A percentile compares a stretch with the other conserved stretches of the same genome.
phyloP scores from a whole-genome alignment of 2,329 filamentous ascomycete species.

The Juglanconis oblonga region DNA sequence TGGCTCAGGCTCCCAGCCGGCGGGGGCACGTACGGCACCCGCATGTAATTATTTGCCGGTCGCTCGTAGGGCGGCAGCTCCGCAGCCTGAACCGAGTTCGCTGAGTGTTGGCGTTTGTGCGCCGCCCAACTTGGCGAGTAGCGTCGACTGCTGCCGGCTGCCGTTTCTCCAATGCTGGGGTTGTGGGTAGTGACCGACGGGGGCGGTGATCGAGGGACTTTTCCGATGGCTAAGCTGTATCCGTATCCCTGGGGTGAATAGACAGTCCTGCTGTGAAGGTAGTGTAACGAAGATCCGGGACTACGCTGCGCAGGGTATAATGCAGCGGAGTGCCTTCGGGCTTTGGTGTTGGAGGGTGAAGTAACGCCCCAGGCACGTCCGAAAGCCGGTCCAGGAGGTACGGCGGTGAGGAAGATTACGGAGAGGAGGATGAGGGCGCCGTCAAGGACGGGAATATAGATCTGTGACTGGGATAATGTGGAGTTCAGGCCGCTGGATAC shows the following conservation, averaged over 20 bases:
- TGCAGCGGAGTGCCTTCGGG: background rate
- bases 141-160: background rate
- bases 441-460: conserved; percentile 37
- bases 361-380: conserved; percentile 38
- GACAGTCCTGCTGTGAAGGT: background rate
- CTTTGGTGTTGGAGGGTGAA: conserved; percentile 25
- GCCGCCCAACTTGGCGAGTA: conserved; percentile 3
- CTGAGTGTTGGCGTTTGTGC: conserved; percentile 8
- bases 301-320: background rate
- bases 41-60: background rate
- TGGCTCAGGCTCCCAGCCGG: conserved; percentile 6
- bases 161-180: background rate
- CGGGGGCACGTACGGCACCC: conserved; percentile 15
- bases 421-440: conserved; percentile 38
- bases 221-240: background rate
- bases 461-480: conserved; percentile 35
- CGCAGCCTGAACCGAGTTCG: background rate
- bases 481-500: conserved; percentile 34
- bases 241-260: background rate
- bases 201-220: conserved; percentile 5
- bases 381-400: conserved; percentile 39
- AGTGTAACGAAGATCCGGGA: background rate
- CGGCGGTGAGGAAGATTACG: conserved; percentile 32
- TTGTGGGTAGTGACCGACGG: background rate
- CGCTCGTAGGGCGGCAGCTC: conserved; percentile 12